Conservation (phyloP, 495 filamentous ascomycete genomes). For the Lophium mytilinum region DNA sequence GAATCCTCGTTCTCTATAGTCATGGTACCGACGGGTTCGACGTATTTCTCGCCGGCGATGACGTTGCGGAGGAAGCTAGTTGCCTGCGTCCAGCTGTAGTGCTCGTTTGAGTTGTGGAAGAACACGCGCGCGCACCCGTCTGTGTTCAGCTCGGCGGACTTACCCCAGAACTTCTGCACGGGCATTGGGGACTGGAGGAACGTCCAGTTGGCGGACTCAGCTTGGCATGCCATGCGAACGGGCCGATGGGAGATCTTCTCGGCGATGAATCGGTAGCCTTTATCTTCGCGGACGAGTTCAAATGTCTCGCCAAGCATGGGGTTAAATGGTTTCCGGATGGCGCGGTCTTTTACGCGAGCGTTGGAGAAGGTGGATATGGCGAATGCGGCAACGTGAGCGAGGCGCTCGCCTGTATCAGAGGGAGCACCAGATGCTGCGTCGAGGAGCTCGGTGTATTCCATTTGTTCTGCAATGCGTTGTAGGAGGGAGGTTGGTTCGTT, state of each 20-base stretch:
- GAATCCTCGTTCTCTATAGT: slow-evolving; percentile 70
- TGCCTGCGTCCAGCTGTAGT: slow-evolving; percentile 74
- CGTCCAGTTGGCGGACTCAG: slow-evolving; percentile 74
- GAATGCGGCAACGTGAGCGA: slow-evolving; percentile 83
- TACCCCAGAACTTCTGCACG: slow-evolving; percentile 97
- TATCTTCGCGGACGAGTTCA: slow-evolving; percentile 83
- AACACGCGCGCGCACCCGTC: slow-evolving; percentile 75
- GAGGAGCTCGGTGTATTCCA: slow-evolving; percentile 82
- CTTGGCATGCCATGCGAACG: slow-evolving; percentile 86
- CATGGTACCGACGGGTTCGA: slow-evolving; percentile 88
- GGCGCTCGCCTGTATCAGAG: slow-evolving; percentile 53
- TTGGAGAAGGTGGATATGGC: slow-evolving; percentile 76
- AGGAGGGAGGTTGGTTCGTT: slow-evolving; percentile 88
- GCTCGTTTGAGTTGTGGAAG: slow-evolving; percentile 62
- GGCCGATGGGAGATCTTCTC: slow-evolving; percentile 93
- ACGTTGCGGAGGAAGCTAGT: slow-evolving; percentile 92
- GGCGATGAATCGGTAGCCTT: slow-evolving; percentile 78
- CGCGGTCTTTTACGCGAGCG: slow-evolving; percentile 73
- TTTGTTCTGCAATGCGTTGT: slow-evolving; percentile 77
- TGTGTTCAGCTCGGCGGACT: slow-evolving; percentile 84
- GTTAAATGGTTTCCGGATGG: slow-evolving; percentile 96
- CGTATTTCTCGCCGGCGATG: slow-evolving; percentile 95
- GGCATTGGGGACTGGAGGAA: slow-evolving; percentile 80
- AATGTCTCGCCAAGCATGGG: slow-evolving; percentile 95
- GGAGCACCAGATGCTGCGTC: slow-evolving; percentile 59